Evolutionary conservation across 1,139 yeast genomes (phyloP).

Genomic region (Blastobotrys serpentis): DNA sequence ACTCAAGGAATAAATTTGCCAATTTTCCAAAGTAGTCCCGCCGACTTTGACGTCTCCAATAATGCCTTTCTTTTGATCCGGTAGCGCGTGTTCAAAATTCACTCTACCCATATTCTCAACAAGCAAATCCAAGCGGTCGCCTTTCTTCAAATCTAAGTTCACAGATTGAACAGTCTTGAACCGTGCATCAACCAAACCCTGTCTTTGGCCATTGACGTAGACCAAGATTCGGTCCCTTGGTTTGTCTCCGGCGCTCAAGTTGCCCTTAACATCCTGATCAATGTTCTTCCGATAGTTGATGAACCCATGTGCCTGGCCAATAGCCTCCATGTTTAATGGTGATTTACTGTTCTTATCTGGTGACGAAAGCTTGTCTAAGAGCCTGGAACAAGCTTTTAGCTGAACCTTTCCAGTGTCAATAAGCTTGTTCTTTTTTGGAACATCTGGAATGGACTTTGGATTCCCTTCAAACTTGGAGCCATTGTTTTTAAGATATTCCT

Average conservation of each 20-base stretch:
- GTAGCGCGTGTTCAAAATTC: slow-evolving; percentile 4
- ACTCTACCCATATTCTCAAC: slow-evolving; percentile 17
- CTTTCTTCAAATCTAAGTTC: slow-evolving; percentile 12
- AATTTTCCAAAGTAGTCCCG: not conserved
- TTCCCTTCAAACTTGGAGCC: not conserved
- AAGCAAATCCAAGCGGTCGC: slow-evolving; percentile 14
- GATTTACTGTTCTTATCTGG: not conserved
- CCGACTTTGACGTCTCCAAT: slow-evolving; percentile 12
- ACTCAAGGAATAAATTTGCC: slow-evolving; percentile 7
- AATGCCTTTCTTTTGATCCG: slow-evolving; percentile 13
- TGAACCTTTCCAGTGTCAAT: not conserved
- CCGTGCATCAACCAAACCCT: slow-evolving; percentile 10
- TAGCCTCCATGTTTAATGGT: slow-evolving; percentile 14
- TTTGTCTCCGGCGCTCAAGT: slow-evolving; percentile 7
- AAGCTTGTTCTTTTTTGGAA: slow-evolving; percentile 6
- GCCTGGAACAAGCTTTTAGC: slow-evolving; percentile 5
- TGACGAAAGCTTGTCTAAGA: slow-evolving; percentile 8
- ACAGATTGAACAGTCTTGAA: not conserved
- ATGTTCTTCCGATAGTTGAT: slow-evolving; percentile 5
- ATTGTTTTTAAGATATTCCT: not conserved
- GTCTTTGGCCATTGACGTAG: slow-evolving; percentile 12
- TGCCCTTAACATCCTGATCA: slow-evolving; percentile 4
- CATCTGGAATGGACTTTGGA: slow-evolving; percentile 11
- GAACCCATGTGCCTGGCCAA: slow-evolving; percentile 12
- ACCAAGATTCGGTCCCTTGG: slow-evolving; percentile 15